Percentiles rank a stretch among this genome's conserved stretches.
phyloP scores from a whole-genome alignment of 2,329 filamentous ascomycete genomes.

The Teratosphaeria epicoccoides region DNA sequence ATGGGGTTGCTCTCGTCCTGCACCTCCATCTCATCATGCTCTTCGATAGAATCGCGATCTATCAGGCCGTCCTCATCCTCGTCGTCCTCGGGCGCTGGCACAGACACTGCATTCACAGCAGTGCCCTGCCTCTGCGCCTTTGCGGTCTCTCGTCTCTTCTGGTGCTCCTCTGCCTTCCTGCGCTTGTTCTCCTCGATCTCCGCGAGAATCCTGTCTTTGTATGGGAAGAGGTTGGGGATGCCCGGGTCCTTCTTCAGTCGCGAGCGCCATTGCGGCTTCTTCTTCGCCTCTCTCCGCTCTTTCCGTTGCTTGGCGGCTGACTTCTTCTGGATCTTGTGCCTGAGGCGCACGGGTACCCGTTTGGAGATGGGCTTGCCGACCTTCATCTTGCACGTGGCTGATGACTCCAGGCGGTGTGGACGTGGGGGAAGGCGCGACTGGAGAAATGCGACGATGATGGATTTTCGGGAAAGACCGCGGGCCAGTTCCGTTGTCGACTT shows the following conservation, averaged over 20 bases:
- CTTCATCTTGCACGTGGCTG: slow-evolving; percentile 24
- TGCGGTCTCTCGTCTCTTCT: slow-evolving; percentile 59
- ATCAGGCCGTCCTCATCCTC: slow-evolving; percentile 46
- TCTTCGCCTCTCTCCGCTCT: slow-evolving; percentile 76
- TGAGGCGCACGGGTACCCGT: slow-evolving; percentile 75
- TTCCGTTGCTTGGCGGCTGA: slow-evolving; percentile 86
- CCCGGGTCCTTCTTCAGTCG: slow-evolving; percentile 96
- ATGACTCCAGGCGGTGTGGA: too few species aligned
- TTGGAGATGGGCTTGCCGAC: slow-evolving; percentile 73
- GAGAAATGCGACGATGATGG: background rate
- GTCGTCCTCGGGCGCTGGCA: slow-evolving; percentile 30
- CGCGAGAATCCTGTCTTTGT: slow-evolving; percentile 88
- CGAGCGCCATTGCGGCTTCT: slow-evolving; percentile 94
- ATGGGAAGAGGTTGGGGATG: slow-evolving; percentile 93
- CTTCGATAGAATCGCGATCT: slow-evolving; percentile 26
- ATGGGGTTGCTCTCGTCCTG: slow-evolving; percentile 71
- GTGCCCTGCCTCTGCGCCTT: slow-evolving; percentile 33
- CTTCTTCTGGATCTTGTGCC: slow-evolving; percentile 93
- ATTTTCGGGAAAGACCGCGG: background rate
- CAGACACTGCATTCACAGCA: slow-evolving; percentile 26
- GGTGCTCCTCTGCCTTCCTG: slow-evolving; percentile 68
- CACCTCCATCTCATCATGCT: slow-evolving; percentile 47
- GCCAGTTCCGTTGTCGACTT: background rate
- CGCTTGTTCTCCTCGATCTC: slow-evolving; percentile 86
- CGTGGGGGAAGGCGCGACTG: background rate